phyloP scores from a whole-genome alignment of 306 rosid genomes.

The Betula pendula region DNA sequence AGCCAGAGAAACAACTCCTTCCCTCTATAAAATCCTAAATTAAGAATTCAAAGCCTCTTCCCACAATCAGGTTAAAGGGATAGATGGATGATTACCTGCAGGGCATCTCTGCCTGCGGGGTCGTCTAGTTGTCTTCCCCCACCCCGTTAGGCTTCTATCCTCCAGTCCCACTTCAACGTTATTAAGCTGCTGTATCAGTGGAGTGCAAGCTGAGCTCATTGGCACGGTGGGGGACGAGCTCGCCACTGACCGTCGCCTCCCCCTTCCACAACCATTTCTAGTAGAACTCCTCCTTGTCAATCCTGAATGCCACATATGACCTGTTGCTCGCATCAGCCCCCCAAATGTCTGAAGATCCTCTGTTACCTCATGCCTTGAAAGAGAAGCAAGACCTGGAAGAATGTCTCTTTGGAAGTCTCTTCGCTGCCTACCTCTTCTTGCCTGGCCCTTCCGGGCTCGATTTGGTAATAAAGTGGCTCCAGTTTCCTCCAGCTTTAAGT shows the following conservation, averaged over 20 bases:
- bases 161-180: constrained; percentile 74
- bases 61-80: constrained; percentile 62
- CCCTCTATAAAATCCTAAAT: constrained; percentile 57
- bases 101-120: constrained; percentile 93
- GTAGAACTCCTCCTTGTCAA: constrained; percentile 74
- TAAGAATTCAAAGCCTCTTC: constrained; percentile 55
- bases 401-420: constrained; percentile 98
- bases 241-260: constrained; percentile 63
- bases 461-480: constrained; percentile 48
- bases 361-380: constrained; percentile 94
- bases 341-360: constrained; percentile 97
- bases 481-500: constrained; percentile 63
- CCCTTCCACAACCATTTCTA: constrained; percentile 75
- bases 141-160: constrained; percentile 89
- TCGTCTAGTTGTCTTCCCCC: constrained; percentile 97
- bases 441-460: constrained; percentile 73
- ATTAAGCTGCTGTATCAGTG: constrained; percentile 59
- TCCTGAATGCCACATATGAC: constrained; percentile 84
- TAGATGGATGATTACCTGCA: constrained; percentile 61
- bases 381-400: constrained; percentile 83
- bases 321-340: constrained; percentile 87
- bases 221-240: constrained; percentile 47
- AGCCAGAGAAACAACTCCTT: constrained; percentile 49
- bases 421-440: constrained; percentile 90
- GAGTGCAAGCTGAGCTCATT: constrained; percentile 45